Evolutionary conservation across 805 yeast species (phyloP), one percentile per base, ranked within the genome.

Genomic region (Candida insectalens): DNA sequence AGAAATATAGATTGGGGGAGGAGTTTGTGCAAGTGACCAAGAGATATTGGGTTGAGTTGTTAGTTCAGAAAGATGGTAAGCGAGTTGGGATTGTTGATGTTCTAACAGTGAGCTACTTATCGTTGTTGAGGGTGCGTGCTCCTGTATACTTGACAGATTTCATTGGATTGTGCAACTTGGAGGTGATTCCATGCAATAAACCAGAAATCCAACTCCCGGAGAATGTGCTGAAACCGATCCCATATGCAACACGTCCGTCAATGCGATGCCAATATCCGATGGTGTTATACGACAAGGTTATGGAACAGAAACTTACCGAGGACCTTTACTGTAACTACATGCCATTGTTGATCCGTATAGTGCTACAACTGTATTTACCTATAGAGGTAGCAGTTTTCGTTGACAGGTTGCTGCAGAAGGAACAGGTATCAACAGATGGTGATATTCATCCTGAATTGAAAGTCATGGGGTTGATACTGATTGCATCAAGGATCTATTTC

Each of bases 121-220:
- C 77, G 2, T 47, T 69, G n/a, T 40, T 69, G 6, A 63, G 65
- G 36, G 43, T 74, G 40, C 59, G 64, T 19, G 38, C 63, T 15
- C 81, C 84, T 1, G 41, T 77, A 2, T 73, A 68, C 45, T 41
- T 67, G 4, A 51, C 55, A 35, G 82, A 77, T 46, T 50, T 74
- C 13, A 45, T 73, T 17, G 43, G 48, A 4, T 56, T 68, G 52
- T 51, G 70, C 4, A 46, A 60, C 19, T 43, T 56, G 2, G 69
- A 69, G 32, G 55, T 58, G 21, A 51, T 80, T 1, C 82, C 83
- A 3, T 71, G 29, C 29, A 28, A 40, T 10, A 41, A 41, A 19
- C 18, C 47, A 2, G 49, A 46, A 15, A 30, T 39, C 19, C 36
- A 33, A 13, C 28, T 49, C 4, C 48, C 51, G 8, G 25, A 30